Percentiles rank a stretch among this genome's conserved stretches.
phyloP scores from a whole-genome alignment of 306 rosid genomes.

The Rosa chinensis region DNA sequence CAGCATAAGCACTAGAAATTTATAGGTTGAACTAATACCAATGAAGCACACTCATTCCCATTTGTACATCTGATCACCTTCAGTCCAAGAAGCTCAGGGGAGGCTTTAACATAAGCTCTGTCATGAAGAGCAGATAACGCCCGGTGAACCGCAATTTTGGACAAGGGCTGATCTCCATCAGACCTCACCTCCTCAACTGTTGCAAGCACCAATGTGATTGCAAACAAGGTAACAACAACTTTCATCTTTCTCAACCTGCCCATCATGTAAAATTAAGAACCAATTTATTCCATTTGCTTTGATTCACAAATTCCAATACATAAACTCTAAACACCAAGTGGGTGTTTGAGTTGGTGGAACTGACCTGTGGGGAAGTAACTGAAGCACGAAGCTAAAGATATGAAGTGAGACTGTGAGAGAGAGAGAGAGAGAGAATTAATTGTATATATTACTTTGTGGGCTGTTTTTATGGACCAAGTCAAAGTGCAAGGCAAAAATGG shows the following conservation, averaged over 20 bases:
- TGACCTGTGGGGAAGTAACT: neutral
- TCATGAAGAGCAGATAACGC: conserved; percentile 50
- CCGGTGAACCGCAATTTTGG: conserved; percentile 54
- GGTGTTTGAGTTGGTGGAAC: neutral
- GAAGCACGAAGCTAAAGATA: conserved; percentile 13
- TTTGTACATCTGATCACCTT: conserved; percentile 34
- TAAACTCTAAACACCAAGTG: neutral
- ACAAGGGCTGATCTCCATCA: conserved; percentile 72
- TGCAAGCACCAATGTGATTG: conserved; percentile 39
- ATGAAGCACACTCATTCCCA: neutral
- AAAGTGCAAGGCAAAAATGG: neutral
- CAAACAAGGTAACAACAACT: conserved; percentile 31
- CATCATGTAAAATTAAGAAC: conserved; percentile 27
- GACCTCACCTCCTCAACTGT: conserved; percentile 40
- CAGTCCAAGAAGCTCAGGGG: conserved; percentile 58
- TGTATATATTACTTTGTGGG: neutral
- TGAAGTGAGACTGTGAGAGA: too few species aligned
- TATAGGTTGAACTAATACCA: neutral
- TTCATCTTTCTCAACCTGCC: conserved; percentile 41
- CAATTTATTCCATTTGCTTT: neutral
- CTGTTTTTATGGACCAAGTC: neutral
- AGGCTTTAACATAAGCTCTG: conserved; percentile 54
- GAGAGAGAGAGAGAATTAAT: too few species aligned
- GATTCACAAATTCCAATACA: neutral
- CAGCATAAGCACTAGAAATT: conserved; percentile 25